These are phyloP conservation scores for Trichoderma virens DNA, from an alignment of 495 filamentous ascomycete species.

Conservation along the genomic window DNA sequence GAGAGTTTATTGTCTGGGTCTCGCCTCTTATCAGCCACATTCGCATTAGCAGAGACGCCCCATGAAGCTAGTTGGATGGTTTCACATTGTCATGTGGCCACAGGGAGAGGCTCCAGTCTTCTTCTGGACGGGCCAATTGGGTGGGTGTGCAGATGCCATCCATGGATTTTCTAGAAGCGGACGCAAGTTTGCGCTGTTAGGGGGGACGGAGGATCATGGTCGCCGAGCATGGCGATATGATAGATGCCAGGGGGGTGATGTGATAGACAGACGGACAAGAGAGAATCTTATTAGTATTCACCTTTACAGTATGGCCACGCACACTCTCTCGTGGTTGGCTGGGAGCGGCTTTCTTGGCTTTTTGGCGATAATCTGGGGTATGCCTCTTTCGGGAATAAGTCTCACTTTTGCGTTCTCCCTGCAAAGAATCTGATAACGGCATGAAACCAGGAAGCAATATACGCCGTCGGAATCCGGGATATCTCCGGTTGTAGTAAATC, in stretches of 20 bases:
- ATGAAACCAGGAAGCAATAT: not conserved
- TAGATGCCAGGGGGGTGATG: not conserved
- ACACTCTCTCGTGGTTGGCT: not conserved
- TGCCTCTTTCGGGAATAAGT: not conserved
- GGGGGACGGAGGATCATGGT: not conserved
- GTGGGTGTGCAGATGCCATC: not conserved
- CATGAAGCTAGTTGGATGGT: not conserved
- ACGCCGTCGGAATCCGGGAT: not conserved
- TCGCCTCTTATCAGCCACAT: not conserved
- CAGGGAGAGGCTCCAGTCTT: not conserved
- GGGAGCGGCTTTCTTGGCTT: not conserved
- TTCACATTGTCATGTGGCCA: not conserved
- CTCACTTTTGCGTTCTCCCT: not conserved
- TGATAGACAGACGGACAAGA: not conserved
- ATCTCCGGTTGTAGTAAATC: not conserved
- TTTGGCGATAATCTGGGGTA: not conserved
- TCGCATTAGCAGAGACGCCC: not conserved
- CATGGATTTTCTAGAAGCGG: not conserved
- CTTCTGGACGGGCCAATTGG: not conserved
- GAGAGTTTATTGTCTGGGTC: not conserved
- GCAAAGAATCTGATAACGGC: not conserved
- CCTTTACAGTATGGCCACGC: not conserved
- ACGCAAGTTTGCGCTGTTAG: slow-evolving; percentile 6
- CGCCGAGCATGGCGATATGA: not conserved
- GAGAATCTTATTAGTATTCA: not conserved